Conservation (phyloP, 257 asterid genomes). For the Plectranthus barbatus region DNA sequence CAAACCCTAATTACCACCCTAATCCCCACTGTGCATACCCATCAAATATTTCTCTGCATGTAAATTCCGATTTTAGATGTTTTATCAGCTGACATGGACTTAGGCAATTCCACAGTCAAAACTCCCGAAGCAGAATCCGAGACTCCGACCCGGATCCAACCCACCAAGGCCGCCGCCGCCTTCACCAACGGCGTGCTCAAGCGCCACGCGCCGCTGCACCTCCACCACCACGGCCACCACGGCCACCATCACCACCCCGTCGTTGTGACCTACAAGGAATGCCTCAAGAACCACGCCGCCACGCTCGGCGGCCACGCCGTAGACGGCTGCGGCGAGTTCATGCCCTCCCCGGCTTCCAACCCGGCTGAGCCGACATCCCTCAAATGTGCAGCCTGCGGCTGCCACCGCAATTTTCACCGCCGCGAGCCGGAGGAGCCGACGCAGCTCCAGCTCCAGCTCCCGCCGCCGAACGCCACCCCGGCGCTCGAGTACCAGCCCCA, state of each 20-base stretch:
- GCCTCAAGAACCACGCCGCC: constrained; percentile 53
- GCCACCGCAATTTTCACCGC: constrained; percentile 66
- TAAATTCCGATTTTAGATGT: too few species aligned
- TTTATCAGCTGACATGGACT: constrained; percentile 23
- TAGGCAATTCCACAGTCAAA: constrained; percentile 27
- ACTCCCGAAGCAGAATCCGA: constrained; percentile 32
- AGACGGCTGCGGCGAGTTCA: too few species aligned
- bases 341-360: constrained; percentile 24
- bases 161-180: constrained; percentile 9
- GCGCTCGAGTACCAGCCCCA: constrained; percentile 57
- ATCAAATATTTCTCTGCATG: too few species aligned
- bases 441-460: too few species aligned
- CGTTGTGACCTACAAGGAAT: constrained; percentile 34
- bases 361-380: constrained; percentile 32
- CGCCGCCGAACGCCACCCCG: constrained; percentile 27
- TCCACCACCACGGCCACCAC: too few species aligned
- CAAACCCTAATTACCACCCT: constrained; percentile 19
- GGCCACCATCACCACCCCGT: constrained; percentile 25
- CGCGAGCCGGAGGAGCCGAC: constrained; percentile 37
- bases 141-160: constrained; percentile 25
- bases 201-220: constrained; percentile 39
- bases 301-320: constrained; percentile 39
- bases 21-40: too few species aligned
- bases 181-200: constrained; percentile 36
- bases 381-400: too few species aligned